A percentile compares a stretch with the other conserved stretches of the same genome.
These are phyloP conservation scores for Neofusicoccum kwambonambiense DNA, from an alignment of 2,329 filamentous ascomycete genomes.

Conservation along the genomic window DNA sequence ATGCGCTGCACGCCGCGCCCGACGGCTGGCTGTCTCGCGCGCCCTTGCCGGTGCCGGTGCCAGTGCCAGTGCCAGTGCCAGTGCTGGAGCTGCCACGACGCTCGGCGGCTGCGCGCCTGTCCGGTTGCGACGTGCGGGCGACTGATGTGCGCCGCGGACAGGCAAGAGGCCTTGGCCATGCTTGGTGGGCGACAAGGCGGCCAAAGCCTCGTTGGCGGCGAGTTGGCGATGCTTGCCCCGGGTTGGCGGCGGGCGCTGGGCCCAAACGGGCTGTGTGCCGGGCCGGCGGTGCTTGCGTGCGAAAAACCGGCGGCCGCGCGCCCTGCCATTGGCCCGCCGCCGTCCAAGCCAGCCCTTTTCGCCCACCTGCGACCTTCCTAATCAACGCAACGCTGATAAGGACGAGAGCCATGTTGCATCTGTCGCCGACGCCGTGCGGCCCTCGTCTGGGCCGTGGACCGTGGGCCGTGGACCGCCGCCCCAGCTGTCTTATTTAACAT, in stretches of 20 bases:
- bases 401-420: neutral
- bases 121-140: neutral
- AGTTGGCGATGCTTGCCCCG: neutral
- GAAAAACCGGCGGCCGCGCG: neutral
- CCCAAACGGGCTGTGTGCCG: neutral
- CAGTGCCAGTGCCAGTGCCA: too few species aligned
- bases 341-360: neutral
- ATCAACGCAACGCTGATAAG: constrained; percentile 3
- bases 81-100: too few species aligned
- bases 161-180: neutral
- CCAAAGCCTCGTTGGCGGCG: neutral
- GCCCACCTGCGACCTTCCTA: neutral
- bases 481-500: neutral
- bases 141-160: neutral
- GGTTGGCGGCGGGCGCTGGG: neutral
- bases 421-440: neutral
- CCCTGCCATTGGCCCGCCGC: neutral
- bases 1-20: neutral
- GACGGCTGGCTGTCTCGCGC: too few species aligned
- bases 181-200: neutral
- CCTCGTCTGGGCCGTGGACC: too few species aligned
- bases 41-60: too few species aligned
- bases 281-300: neutral
- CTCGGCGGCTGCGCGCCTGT: too few species aligned
- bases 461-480: neutral